Conservation (phyloP, 2,329 filamentous ascomycete species). For the Sporothrix pallida region DNA sequence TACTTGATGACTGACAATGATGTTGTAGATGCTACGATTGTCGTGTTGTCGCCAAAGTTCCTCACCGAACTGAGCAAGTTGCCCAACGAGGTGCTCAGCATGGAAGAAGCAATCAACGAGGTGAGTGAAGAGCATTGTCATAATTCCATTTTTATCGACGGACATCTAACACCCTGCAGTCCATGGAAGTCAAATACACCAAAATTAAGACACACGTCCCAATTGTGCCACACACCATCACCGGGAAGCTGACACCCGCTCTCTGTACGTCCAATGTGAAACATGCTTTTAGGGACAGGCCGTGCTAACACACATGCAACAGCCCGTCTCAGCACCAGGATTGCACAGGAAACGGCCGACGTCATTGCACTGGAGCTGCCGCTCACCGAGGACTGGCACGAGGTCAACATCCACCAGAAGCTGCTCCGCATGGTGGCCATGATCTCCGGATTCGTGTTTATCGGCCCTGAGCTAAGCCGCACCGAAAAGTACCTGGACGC, state of each 20-base stretch:
- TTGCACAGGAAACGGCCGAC: conserved; percentile 49
- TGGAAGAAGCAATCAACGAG: conserved; percentile 42
- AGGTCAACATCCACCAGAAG: conserved; percentile 49
- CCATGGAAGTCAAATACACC: conserved; percentile 47
- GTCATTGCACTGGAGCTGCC: conserved; percentile 47
- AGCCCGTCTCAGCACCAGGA: conserved; percentile 45
- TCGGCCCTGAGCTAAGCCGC: conserved; percentile 55
- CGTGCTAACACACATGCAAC: background rate
- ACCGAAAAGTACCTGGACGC: conserved; percentile 53
- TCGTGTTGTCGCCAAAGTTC: conserved; percentile 44
- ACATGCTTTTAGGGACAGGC: background rate
- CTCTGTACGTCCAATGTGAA: conserved; percentile 40
- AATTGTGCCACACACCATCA: conserved; percentile 44
- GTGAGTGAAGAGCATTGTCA: conserved; percentile 24
- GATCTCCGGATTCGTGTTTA: conserved; percentile 54
- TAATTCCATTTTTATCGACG: too few relatives aligned
- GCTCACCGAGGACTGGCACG: conserved; percentile 49
- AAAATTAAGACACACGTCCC: conserved; percentile 40
- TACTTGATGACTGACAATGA: background rate
- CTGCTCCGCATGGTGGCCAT: conserved; percentile 55
- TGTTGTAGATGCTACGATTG: conserved; percentile 38
- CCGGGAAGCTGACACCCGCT: conserved; percentile 45
- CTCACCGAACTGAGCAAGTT: conserved; percentile 45
- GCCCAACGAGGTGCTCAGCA: conserved; percentile 45
- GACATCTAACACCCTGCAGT: conserved; percentile 37